phyloP scores from a whole-genome alignment of 1,284 basidiomycete species.

The Tylopilus sp. region DNA sequence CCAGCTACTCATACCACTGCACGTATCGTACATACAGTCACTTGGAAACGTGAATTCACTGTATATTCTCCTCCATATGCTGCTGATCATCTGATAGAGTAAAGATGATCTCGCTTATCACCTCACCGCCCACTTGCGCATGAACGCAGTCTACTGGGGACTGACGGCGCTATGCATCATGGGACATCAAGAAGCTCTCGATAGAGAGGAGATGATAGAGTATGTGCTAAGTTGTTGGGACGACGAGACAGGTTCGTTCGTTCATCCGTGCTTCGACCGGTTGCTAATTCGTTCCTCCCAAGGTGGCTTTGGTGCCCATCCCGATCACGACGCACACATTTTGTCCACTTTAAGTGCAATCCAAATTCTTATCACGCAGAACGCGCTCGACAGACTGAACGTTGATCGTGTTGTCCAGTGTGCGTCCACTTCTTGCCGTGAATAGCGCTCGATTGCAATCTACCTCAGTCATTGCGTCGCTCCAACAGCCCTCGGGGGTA shows the following conservation, averaged over 20 bases:
- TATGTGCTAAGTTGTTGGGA: conserved; percentile 98
- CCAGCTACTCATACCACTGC: conserved; percentile 48
- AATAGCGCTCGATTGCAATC: conserved; percentile 1
- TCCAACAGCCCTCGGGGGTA: conserved; percentile 88
- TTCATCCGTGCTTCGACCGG: not conserved
- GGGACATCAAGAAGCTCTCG: conserved; percentile 81
- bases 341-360: conserved; percentile 91
- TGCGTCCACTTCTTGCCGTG: conserved; percentile 42
- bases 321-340: conserved; percentile 93
- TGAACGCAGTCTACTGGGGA: conserved; percentile 99
- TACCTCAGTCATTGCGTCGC: conserved; percentile 79
- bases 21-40: conserved; percentile 68
- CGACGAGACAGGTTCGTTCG: conserved; percentile 79
- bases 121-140: conserved; percentile 91
- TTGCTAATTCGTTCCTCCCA: conserved; percentile 5
- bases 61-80: not conserved
- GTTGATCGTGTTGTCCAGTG: conserved; percentile 80
- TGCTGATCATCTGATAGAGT: conserved; percentile 59
- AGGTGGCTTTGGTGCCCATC: conserved; percentile 95
- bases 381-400: conserved; percentile 82
- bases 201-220: conserved; percentile 85
- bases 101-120: conserved; percentile 94
- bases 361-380: conserved; percentile 91
- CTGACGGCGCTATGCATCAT: conserved; percentile 89
- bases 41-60: conserved; percentile 59